Evolutionary conservation across 1,284 basidiomycete genomes (phyloP).

Genomic region (Pseudomicrostroma phylloplanum): DNA sequence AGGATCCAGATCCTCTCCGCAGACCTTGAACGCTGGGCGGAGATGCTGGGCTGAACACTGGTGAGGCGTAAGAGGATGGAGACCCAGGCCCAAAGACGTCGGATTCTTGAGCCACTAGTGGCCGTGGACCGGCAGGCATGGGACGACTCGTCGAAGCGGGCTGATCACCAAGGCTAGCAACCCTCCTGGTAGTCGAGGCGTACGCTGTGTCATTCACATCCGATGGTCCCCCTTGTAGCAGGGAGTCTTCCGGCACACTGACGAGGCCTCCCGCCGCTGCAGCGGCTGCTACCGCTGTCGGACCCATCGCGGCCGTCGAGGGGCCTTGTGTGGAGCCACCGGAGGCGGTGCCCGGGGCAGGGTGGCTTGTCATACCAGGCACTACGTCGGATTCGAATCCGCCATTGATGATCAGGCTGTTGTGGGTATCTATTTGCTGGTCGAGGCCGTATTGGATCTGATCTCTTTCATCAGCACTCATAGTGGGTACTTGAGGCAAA

Average conservation of each 20-base stretch:
- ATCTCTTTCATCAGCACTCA: constrained; percentile 2
- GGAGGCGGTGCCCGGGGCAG: too few relatives aligned
- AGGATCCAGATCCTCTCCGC: background rate
- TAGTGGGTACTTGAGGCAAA: background rate
- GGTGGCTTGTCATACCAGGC: constrained; percentile 1
- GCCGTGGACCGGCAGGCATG: background rate
- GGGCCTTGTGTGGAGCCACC: too few relatives aligned
- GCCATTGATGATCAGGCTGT: constrained; percentile 2
- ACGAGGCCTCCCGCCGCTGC: constrained; percentile 21
- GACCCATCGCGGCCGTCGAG: background rate
- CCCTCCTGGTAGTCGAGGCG: background rate
- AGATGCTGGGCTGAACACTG: background rate
- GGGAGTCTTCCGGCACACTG: constrained; percentile 31
- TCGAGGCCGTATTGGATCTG: constrained; percentile 16
- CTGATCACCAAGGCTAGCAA: background rate
- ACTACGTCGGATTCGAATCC: constrained; percentile 14
- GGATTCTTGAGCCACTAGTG: background rate
- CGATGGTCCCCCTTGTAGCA: background rate
- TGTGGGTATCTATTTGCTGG: constrained; percentile 7
- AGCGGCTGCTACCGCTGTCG: constrained; percentile 7
- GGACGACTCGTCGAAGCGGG: background rate
- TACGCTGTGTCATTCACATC: background rate
- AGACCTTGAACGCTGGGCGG: constrained; percentile 3
- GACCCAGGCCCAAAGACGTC: constrained; percentile 5
- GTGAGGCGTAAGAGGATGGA: background rate